Percentiles rank a stretch among this genome's conserved stretches.
phyloP scores from a whole-genome alignment of 495 filamentous ascomycete species.

The Xylona heveae region DNA sequence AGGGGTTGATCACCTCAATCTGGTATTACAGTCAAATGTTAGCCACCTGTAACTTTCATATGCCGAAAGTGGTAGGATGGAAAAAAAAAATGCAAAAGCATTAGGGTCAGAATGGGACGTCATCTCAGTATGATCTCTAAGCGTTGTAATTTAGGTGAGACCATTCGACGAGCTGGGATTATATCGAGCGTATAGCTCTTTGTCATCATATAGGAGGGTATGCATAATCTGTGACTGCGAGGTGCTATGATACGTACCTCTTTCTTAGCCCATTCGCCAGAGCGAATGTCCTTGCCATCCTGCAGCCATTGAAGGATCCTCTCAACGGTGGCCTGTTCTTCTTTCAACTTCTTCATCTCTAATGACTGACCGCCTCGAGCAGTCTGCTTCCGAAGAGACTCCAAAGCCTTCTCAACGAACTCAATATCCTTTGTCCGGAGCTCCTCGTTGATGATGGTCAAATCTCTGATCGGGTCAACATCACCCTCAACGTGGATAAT shows the following conservation, averaged over 20 bases:
- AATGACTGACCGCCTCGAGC: constrained; percentile 83
- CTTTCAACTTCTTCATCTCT: constrained; percentile 93
- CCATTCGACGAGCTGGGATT: constrained; percentile 99
- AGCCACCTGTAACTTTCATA: not conserved
- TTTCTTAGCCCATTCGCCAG: constrained; percentile 76
- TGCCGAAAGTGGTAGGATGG: not conserved
- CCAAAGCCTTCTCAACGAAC: constrained; percentile 88
- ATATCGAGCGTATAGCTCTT: constrained; percentile 85
- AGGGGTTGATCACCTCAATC: constrained; percentile 95
- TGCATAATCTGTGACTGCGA: not conserved
- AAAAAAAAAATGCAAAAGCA: constrained; percentile 6
- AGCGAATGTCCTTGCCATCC: constrained; percentile 77
- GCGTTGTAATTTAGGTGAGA: constrained; percentile 40
- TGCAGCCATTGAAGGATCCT: constrained; percentile 66
- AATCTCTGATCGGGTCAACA: constrained; percentile 81
- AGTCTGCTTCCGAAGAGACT: constrained; percentile 79
- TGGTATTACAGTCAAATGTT: constrained; percentile 18
- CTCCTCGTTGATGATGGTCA: constrained; percentile 94
- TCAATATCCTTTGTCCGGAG: constrained; percentile 96
- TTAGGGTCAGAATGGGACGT: constrained; percentile 32
- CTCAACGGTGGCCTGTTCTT: constrained; percentile 83
- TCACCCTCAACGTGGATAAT: constrained; percentile 99
- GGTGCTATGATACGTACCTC: constrained; percentile 46
- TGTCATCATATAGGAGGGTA: constrained; percentile 61
- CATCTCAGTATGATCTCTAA: constrained; percentile 72